Percentiles rank a stretch among this genome's conserved stretches.
Conservation (phyloP, 108 stramenopile genomes). For the Skeletonema menzelii region DNA sequence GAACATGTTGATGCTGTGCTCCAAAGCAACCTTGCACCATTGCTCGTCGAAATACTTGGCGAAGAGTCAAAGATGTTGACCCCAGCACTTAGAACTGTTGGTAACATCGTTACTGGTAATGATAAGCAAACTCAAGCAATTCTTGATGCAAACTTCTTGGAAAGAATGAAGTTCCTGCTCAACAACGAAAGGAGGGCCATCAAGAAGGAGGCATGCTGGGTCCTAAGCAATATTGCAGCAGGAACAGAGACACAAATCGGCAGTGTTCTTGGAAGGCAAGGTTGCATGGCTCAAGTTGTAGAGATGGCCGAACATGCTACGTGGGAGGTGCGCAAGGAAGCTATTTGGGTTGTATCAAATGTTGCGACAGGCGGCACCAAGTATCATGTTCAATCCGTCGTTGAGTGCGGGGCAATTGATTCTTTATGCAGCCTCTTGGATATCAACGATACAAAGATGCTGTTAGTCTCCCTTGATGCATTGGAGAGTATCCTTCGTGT, state of each 20-base stretch:
- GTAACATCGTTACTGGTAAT: conserved; percentile 92
- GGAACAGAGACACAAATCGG: conserved; percentile 82
- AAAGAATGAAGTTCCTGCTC: conserved; percentile 17
- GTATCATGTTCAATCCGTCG: conserved; percentile 54
- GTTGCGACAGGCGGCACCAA: conserved; percentile 68
- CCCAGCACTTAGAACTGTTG: conserved; percentile 89
- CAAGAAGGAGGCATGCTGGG: conserved; percentile 92
- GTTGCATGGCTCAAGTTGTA: conserved; percentile 52
- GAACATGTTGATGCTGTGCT: conserved; percentile 78
- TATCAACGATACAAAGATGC: conserved; percentile 55
- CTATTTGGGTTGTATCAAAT: conserved; percentile 84
- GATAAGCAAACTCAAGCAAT: conserved; percentile 89
- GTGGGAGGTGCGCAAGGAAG: conserved; percentile 93
- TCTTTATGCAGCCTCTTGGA: conserved; percentile 72
- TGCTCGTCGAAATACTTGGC: conserved; percentile 60
- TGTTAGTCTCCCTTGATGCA: conserved; percentile 72
- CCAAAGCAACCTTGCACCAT: conserved; percentile 42
- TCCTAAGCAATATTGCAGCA: conserved; percentile 91
- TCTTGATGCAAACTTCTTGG: conserved; percentile 69
- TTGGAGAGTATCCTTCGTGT: conserved; percentile 70
- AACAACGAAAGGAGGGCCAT: conserved; percentile 4
- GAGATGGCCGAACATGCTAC: conserved; percentile 56
- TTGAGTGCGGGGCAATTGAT: conserved; percentile 68
- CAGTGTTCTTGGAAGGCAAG: conserved; percentile 37
- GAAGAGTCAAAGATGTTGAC: conserved; percentile 42